Conservation (phyloP, 148 eudicot species). For the Linanthus parryae region DNA sequence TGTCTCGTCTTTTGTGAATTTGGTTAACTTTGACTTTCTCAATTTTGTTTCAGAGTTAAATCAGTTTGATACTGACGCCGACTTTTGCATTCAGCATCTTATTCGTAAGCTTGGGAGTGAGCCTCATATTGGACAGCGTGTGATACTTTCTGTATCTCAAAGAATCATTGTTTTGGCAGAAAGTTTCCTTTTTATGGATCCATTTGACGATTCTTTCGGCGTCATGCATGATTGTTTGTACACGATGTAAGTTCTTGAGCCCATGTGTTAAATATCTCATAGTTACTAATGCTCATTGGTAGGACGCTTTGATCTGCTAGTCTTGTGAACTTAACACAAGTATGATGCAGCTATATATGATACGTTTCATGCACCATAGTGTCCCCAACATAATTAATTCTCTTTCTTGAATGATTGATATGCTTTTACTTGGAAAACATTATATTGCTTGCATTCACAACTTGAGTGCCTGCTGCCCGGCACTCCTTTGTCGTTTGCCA, state of each 20-base stretch:
- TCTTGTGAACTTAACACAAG: too few species aligned
- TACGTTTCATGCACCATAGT: too few species aligned
- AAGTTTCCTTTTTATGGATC: conserved; percentile 70
- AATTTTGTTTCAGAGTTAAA: conserved; percentile 29
- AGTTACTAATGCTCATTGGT: too few species aligned
- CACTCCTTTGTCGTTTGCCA: too few species aligned
- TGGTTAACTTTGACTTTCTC: background rate
- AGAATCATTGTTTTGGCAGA: conserved; percentile 64
- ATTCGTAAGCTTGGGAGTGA: conserved; percentile 70
- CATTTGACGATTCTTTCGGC: conserved; percentile 73
- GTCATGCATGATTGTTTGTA: conserved; percentile 55
- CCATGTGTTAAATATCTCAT: too few species aligned
- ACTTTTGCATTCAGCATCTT: conserved; percentile 56
- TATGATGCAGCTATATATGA: too few species aligned
- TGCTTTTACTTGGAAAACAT: too few species aligned
- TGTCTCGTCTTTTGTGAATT: background rate
- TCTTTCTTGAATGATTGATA: too few species aligned
- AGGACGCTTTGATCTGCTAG: too few species aligned
- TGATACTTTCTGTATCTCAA: conserved; percentile 63
- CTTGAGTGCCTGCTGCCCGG: too few species aligned
- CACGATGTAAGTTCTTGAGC: conserved; percentile 62
- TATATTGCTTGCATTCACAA: too few species aligned
- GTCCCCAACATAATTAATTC: too few species aligned
- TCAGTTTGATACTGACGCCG: conserved; percentile 33
- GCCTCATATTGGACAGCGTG: conserved; percentile 63